Conservation (phyloP, 805 yeast species). For the Blastobotrys robertii region DNA sequence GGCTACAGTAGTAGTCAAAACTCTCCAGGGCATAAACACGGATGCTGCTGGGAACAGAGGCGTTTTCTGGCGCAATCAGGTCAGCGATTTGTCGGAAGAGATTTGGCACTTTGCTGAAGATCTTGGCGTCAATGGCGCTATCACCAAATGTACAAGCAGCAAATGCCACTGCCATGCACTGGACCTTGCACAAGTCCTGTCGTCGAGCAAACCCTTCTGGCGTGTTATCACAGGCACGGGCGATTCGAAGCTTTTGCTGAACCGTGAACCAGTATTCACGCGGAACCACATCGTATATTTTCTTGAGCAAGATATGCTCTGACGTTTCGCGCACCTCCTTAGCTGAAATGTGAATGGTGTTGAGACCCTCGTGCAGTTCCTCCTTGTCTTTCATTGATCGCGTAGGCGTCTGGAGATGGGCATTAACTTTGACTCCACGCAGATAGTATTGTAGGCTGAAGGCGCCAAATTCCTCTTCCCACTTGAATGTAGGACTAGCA, state of each 20-base stretch:
- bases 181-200: slow-evolving; percentile 48
- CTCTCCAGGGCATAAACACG: slow-evolving; percentile 55
- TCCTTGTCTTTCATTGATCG: neutral
- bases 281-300: slow-evolving; percentile 34
- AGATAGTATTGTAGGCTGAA: slow-evolving; percentile 22
- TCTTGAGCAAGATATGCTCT: slow-evolving; percentile 14
- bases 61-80: slow-evolving; percentile 56
- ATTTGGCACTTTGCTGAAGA: slow-evolving; percentile 66
- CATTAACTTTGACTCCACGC: neutral
- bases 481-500: slow-evolving; percentile 14
- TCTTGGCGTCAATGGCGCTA: slow-evolving; percentile 49
- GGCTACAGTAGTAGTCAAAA: slow-evolving; percentile 57
- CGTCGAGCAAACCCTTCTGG: slow-evolving; percentile 47
- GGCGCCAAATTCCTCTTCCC: slow-evolving; percentile 18
- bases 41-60: slow-evolving; percentile 39
- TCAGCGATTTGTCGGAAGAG: slow-evolving; percentile 61
- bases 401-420: neutral
- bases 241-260: slow-evolving; percentile 48
- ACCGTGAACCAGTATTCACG: slow-evolving; percentile 54
- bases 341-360: slow-evolving; percentile 41
- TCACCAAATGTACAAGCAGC: slow-evolving; percentile 48
- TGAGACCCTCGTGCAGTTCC: slow-evolving; percentile 33
- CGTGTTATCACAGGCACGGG: slow-evolving; percentile 60
- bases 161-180: slow-evolving; percentile 59
- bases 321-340: slow-evolving; percentile 44